These are phyloP conservation scores for Alternaria gaisen DNA, from an alignment of 2,329 filamentous ascomycete species.

Conservation along the genomic window DNA sequence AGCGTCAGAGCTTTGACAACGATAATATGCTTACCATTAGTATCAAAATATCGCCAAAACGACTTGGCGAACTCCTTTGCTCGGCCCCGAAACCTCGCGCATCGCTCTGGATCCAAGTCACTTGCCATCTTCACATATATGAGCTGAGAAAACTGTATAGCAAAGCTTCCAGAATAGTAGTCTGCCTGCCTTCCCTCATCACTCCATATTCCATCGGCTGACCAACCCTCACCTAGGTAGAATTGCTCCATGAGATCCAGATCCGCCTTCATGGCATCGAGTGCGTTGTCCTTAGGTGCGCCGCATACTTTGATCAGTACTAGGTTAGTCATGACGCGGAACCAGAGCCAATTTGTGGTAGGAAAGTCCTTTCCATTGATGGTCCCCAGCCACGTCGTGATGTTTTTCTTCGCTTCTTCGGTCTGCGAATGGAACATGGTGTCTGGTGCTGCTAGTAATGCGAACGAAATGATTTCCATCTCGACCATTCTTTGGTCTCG, in stretches of 20 bases:
- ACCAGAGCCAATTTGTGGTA: slow-evolving; percentile 63
- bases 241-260: slow-evolving; percentile 58
- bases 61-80: slow-evolving; percentile 54
- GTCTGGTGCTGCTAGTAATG: slow-evolving; percentile 56
- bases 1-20: not conserved
- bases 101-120: slow-evolving; percentile 54
- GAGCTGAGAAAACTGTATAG: slow-evolving; percentile 62
- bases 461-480: slow-evolving; percentile 61
- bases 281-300: slow-evolving; percentile 46
- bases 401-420: slow-evolving; percentile 44
- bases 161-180: slow-evolving; percentile 65
- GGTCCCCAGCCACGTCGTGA: slow-evolving; percentile 54
- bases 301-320: slow-evolving; percentile 56
- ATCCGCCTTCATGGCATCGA: slow-evolving; percentile 54
- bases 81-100: slow-evolving; percentile 49
- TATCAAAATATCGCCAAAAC: slow-evolving; percentile 62
- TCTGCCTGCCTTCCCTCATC: slow-evolving; percentile 55
- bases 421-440: slow-evolving; percentile 47
- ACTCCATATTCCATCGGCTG: slow-evolving; percentile 58
- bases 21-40: slow-evolving; percentile 45
- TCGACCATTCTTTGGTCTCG: slow-evolving; percentile 65
- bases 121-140: slow-evolving; percentile 57
- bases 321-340: slow-evolving; percentile 61
- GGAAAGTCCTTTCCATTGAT: slow-evolving; percentile 60
- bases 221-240: slow-evolving; percentile 59